A percentile compares a stretch with the other conserved stretches of the same genome.
Conservation (phyloP, 75 land plant species). For the Selaginella moellendorffii region DNA sequence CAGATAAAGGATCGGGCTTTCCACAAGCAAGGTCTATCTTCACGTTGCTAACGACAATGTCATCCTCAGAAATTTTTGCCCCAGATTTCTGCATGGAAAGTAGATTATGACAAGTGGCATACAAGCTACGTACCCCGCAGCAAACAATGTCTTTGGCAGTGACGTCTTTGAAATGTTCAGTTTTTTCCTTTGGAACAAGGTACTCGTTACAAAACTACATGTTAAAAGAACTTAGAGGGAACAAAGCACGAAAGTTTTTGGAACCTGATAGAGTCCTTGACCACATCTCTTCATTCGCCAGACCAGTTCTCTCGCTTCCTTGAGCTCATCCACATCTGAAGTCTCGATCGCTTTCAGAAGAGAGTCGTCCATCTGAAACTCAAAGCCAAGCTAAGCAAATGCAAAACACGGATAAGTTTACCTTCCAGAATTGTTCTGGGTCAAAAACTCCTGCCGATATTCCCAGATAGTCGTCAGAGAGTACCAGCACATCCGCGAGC, state of each 20-base stretch:
- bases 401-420: slow-evolving; percentile 6
- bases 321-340: slow-evolving; percentile 38
- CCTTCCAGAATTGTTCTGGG: slow-evolving; percentile 90
- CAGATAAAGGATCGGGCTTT: slow-evolving; percentile 55
- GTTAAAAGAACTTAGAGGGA: background rate
- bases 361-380: slow-evolving; percentile 69
- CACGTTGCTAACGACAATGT: slow-evolving; percentile 60
- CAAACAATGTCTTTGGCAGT: slow-evolving; percentile 57
- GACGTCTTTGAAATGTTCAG: slow-evolving; percentile 62
- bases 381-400: background rate
- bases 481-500: slow-evolving; percentile 75
- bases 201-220: slow-evolving; percentile 70
- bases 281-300: slow-evolving; percentile 54
- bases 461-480: slow-evolving; percentile 54
- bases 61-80: slow-evolving; percentile 49
- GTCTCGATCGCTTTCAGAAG: slow-evolving; percentile 75
- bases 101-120: too few species aligned
- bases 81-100: slow-evolving; percentile 14
- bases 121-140: slow-evolving; percentile 14
- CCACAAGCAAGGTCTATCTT: slow-evolving; percentile 88
- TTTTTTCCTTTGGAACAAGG: slow-evolving; percentile 42
- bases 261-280: slow-evolving; percentile 62
- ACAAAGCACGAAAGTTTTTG: background rate
- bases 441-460: slow-evolving; percentile 39
- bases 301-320: slow-evolving; percentile 55